Base-by-base conservation (phyloP, 2,329 filamentous ascomycete genomes). In the Dichotomopilus funicola region DNA sequence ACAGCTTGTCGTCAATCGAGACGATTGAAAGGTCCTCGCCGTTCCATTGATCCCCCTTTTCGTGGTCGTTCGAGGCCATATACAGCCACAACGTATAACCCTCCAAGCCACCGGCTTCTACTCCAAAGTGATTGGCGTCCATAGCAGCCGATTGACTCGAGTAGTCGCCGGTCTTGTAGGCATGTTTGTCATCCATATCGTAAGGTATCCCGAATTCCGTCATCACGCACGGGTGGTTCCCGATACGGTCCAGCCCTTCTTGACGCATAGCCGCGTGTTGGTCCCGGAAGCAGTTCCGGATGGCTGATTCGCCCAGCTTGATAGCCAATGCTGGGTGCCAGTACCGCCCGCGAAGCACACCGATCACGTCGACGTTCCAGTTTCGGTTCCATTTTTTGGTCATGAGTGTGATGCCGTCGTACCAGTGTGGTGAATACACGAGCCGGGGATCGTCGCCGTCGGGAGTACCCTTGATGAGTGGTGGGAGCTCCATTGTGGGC, bases 371-470 rank as follows among this genome's bases (percentile, higher is more conserved):
- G 6, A 99, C 88, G 63, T 99, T 99, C 88, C 94, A 99, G 12
- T 87, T 85, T 41, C 91, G 87, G 68, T 97, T 99, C 94, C 94
- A 99, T 70, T 96, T 95, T 73, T 99, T 99, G 10, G 90, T 97
- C 80, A 99, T 88, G 4, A 99, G 78, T 0, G 94, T 99, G 54
- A 99, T 87, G 9, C 94, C 94, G 64, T 99, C 94, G 70, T 99
- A 99, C 68, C 89, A 99, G 71, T 99, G 94, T 1, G 91, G 90
- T 8, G 94, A 87, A 69, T 96, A 97, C 2, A 91, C 88, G 81
- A 97, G 87, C n/a, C 59, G 59, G 86, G 89, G 3, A 85, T 84
- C 63, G 41, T 99, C 91, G 64, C 97, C 91, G 66, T 97, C 92
- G 34, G 79, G 75, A 0, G 91, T 96, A 10, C 85, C 91, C 70